Percentiles rank a stretch among this genome's conserved stretches.
Evolutionary conservation across 2,329 filamentous ascomycete species (phyloP).

Genomic region (Zymoseptoria brevis): DNA sequence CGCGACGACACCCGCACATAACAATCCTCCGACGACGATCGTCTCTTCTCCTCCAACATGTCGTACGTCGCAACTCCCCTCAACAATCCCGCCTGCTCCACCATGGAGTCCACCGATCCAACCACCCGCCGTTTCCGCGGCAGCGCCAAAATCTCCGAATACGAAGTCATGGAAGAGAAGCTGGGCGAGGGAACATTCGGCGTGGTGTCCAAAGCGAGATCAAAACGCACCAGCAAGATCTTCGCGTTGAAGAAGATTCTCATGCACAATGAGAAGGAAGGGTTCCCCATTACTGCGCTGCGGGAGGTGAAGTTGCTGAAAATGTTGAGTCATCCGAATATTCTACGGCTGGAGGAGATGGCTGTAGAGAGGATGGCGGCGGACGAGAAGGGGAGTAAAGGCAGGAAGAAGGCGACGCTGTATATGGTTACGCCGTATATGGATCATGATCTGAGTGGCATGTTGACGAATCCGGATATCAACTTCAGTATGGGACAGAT

Average conservation of each 20-base stretch:
- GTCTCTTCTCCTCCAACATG: slow-evolving; percentile 2
- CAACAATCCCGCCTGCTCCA: slow-evolving; percentile 19
- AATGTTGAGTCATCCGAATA: slow-evolving; percentile 82
- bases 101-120: slow-evolving; percentile 34
- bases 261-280: slow-evolving; percentile 99
- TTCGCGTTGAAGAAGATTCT: slow-evolving; percentile 97
- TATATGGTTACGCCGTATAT: slow-evolving; percentile 99
- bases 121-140: slow-evolving; percentile 61
- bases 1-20: neutral
- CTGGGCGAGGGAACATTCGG: slow-evolving; percentile 95
- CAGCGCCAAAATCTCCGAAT: slow-evolving; percentile 74
- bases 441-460: slow-evolving; percentile 95
- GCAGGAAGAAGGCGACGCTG: slow-evolving; percentile 64
- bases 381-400: slow-evolving; percentile 31
- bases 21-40: neutral
- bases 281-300: slow-evolving; percentile 95
- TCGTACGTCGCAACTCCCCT: slow-evolving; percentile 44
- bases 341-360: slow-evolving; percentile 88
- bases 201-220: slow-evolving; percentile 85
- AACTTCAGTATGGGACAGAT: slow-evolving; percentile 82
- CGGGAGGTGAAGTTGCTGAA: slow-evolving; percentile 97
- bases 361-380: slow-evolving; percentile 68
- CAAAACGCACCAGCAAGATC: slow-evolving; percentile 62
- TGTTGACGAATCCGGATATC: slow-evolving; percentile 90
- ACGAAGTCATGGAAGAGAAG: slow-evolving; percentile 66